Base-by-base conservation (phyloP, 352 stramenopile species). In the Globisporangium barbulae region DNA sequence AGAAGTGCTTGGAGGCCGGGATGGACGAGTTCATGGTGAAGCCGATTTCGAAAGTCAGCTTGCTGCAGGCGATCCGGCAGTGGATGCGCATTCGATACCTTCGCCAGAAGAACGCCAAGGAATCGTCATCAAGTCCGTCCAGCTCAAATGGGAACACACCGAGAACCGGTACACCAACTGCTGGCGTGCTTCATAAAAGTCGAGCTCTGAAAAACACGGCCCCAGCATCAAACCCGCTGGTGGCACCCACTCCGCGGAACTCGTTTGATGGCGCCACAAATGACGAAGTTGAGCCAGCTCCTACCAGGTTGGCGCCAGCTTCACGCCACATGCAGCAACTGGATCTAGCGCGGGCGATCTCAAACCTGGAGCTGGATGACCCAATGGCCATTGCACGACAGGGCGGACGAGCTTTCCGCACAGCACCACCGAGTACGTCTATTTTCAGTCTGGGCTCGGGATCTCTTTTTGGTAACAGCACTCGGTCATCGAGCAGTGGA, bases 21-120 rank as follows among this genome's bases (percentile, higher is more conserved):
- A 91, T 91, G 82, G 81, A 91, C 57, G 82, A 91, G 63, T 91
- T 91, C 61, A 88, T 91, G 72, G 82, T 89, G 7, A 91, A 91
- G 42, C 82, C 82, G 17, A 91, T 91, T 60, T 85, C 81, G 33
- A 90, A 90, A 56, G 71, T 71, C 35, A 85, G 73, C 49, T 68
- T 90, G 53, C 69, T 79, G 0, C 85, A 90, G 54, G 75, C 78
- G 0, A 89, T 90, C 56, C 65, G 78, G 8, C 79, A 89, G 53
- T 90, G 81, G 81, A 83, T 89, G 70, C 76, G 81, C 28, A 61
- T 84, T 59, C 78, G 80, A 7, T 89, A 85, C 57, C 66, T 83
- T 33, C 61, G 69, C 12, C 52, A 67, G 41, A 76, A 81, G 61
- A 71, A 64, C 5, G 47, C 69, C 7, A 70, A 55, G 28, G 37